These are phyloP conservation scores for Penicillium sp. DNA, from an alignment of 2,329 filamentous ascomycete species.

Conservation along the genomic window DNA sequence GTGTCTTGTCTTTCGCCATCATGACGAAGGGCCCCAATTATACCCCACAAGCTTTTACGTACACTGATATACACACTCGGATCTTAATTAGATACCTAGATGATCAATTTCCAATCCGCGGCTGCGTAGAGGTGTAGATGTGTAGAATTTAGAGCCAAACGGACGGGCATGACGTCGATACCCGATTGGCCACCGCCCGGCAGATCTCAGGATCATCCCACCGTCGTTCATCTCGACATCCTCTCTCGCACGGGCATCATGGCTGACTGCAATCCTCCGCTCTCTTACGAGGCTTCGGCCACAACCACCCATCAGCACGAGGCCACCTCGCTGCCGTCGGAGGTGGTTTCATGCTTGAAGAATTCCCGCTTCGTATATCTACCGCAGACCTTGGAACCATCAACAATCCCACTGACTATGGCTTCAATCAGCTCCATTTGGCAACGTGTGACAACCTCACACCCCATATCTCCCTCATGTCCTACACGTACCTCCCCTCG, in stretches of 20 bases:
- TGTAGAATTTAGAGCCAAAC: not conserved
- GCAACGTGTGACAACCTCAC: constrained; percentile 81
- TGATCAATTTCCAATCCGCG: too few species aligned
- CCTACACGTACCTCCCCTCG: constrained; percentile 91
- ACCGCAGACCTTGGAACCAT: not conserved
- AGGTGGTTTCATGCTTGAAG: constrained; percentile 86
- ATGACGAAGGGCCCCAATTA: not conserved
- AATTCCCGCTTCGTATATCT: constrained; percentile 85
- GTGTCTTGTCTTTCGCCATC: not conserved
- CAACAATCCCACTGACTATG: constrained; percentile 9
- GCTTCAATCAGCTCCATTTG: constrained; percentile 72
- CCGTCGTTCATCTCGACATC: constrained; percentile 13
- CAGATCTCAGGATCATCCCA: constrained; percentile 18
- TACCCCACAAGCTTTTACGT: not conserved
- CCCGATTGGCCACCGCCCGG: constrained; percentile 13
- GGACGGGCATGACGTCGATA: constrained; percentile 17
- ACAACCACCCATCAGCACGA: constrained; percentile 69
- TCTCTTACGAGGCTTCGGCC: constrained; percentile 73
- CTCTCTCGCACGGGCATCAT: constrained; percentile 27
- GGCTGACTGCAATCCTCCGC: constrained; percentile 59
- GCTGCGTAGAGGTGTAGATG: too few species aligned
- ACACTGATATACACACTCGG: too few species aligned
- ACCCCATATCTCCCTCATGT: constrained; percentile 96
- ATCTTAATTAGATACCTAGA: too few species aligned
- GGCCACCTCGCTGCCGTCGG: constrained; percentile 69